Conservation (phyloP, 2,329 filamentous ascomycete species). For the Lecanoromycetidae sp. region DNA sequence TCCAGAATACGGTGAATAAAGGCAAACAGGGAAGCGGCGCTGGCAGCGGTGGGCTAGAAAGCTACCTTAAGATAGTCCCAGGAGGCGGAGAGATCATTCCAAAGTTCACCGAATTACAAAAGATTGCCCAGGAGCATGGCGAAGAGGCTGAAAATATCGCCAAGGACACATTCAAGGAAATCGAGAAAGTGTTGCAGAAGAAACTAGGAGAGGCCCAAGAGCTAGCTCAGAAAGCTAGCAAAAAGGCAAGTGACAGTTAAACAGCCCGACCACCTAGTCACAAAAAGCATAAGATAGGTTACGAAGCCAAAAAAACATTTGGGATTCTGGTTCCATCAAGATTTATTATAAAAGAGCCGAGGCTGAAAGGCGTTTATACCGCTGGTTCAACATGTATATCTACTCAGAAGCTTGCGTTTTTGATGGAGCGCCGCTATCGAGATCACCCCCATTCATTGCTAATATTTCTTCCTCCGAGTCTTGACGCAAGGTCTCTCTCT, state of each 20-base stretch:
- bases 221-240: conserved; percentile 43
- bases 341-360: no score
- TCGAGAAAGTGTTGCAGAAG: conserved; percentile 34
- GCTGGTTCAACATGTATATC: no score
- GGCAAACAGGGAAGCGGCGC: conserved; percentile 38
- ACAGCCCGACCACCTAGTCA: no score
- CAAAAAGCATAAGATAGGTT: no score
- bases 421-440: no score
- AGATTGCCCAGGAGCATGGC: conserved; percentile 55
- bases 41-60: conserved; percentile 40
- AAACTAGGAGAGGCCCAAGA: conserved; percentile 42
- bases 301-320: no score
- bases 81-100: conserved; percentile 51
- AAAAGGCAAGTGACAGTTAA: conserved; percentile 20
- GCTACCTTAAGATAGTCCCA: conserved; percentile 55
- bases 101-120: conserved; percentile 52
- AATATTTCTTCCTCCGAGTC: no score
- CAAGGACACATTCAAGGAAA: conserved; percentile 50
- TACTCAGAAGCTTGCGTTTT: no score
- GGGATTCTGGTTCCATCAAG: no score
- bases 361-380: no score
- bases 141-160: conserved; percentile 58
- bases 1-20: conserved; percentile 47
- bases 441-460: no score
- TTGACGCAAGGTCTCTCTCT: no score